Evolutionary conservation across 768 basidiomycete genomes (phyloP).

Genomic region (Saitozyma podzolica): DNA sequence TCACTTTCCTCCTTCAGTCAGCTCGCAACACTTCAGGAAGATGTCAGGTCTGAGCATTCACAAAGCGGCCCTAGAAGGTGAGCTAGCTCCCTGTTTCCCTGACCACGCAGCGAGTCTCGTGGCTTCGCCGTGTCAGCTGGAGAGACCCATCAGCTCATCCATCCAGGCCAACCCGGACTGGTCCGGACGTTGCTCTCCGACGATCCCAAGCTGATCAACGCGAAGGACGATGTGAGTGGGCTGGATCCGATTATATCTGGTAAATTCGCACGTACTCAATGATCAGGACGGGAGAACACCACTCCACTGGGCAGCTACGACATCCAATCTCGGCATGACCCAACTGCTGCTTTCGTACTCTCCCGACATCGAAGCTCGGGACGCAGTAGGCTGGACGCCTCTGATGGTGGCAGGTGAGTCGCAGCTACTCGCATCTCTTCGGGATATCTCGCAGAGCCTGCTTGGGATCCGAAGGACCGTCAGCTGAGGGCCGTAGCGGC

Average conservation of each 20-base stretch:
- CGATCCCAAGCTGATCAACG: conserved; percentile 43
- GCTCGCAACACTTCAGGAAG: not conserved
- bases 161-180: conserved; percentile 49
- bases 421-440: not conserved
- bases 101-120: no score
- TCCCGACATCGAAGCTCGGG: conserved; percentile 47
- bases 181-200: conserved; percentile 45
- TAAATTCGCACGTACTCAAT: not conserved
- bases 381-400: conserved; percentile 51
- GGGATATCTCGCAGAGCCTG: not conserved
- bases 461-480: not conserved
- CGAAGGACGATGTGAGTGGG: conserved; percentile 48
- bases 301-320: conserved; percentile 52
- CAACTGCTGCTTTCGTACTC: conserved; percentile 43
- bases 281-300: conserved; percentile 52
- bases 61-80: conserved; percentile 52
- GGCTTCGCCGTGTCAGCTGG: not conserved
- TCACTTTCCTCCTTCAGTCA: not conserved
- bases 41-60: conserved; percentile 51
- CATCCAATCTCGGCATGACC: conserved; percentile 34
- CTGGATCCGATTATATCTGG: not conserved
- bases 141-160: not conserved
- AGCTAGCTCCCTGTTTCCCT: not conserved
- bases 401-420: conserved; percentile 52
- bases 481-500: conserved; percentile 34